Evolutionary conservation across 345 rosid genomes (phyloP).

Genomic region (Linum usitatissimum): DNA sequence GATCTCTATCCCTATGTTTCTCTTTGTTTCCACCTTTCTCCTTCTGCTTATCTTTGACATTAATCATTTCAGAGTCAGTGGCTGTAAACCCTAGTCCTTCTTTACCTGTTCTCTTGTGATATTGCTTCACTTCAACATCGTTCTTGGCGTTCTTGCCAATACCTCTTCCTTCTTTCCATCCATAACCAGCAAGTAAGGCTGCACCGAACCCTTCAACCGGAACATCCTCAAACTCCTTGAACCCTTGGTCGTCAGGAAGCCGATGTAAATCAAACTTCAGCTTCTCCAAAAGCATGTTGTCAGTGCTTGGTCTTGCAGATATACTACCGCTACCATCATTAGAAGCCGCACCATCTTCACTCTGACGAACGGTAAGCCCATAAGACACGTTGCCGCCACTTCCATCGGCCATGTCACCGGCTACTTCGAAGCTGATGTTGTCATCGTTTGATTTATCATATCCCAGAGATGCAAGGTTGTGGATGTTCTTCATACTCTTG

Average conservation of each 20-base stretch:
- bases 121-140: slow-evolving; percentile 53
- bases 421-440: slow-evolving; percentile 10
- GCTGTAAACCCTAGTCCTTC: slow-evolving; percentile 48
- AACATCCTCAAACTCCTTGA: slow-evolving; percentile 53
- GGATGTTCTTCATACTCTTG: slow-evolving; percentile 20
- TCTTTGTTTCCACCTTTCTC: slow-evolving; percentile 4
- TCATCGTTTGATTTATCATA: slow-evolving; percentile 1
- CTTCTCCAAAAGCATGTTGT: slow-evolving; percentile 34
- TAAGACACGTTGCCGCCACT: slow-evolving; percentile 19
- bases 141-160: slow-evolving; percentile 69
- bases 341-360: background rate
- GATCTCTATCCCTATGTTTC: slow-evolving; percentile 1
- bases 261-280: slow-evolving; percentile 37
- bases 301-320: slow-evolving; percentile 15
- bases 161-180: slow-evolving; percentile 77
- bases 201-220: slow-evolving; percentile 71
- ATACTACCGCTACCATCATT: background rate
- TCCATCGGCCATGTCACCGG: slow-evolving; percentile 14
- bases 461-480: slow-evolving; percentile 10
- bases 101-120: slow-evolving; percentile 35
- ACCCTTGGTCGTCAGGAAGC: slow-evolving; percentile 55
- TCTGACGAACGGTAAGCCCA: slow-evolving; percentile 57
- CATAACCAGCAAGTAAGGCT: slow-evolving; percentile 71
- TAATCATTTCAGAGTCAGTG: background rate
- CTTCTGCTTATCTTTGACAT: background rate